Base-by-base conservation (phyloP, 2,329 filamentous ascomycete genomes). In the Mycosphaerella sp. region DNA sequence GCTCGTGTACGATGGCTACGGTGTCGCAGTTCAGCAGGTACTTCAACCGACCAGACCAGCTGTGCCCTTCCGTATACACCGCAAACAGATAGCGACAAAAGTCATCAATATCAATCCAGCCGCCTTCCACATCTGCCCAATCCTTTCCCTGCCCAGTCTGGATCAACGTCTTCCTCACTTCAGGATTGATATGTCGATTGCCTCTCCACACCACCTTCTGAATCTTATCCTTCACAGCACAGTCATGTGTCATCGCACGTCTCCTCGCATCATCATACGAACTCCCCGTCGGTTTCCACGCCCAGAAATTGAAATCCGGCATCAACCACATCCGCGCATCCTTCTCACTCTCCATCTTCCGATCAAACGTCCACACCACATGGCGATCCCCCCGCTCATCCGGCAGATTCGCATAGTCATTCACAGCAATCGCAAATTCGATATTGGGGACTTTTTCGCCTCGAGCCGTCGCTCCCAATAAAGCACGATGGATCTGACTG, bases 291-390 rank as follows among this genome's bases (percentile, higher is more conserved):
- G 13, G 49, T 17, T 34, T 30, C 47, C 52, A 44, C 10, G 71
- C 67, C 71, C 72, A 77, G 62, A 73, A 75, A 28, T 72, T 73
- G 54, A 73, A 75, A 27, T 72, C 73, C 51, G 75, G 75, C 66
- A 78, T 76, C 17, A 78, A 62, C 75, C 75, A 78, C 6, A 67
- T 59, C 12, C 61, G 59, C 21, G 74, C 69, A 9, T 68, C 62
- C 9, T 67, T 25, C 58, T 63, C 40, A 67, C 55, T 51, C 16
- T 47, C 35, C 13, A 55, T 17, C 25, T 45, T 49, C 4, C 59
- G 53, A 6, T 55, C 56, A 47, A 54, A 59, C 12, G 56, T 55
- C 52, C 53, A 61, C 37, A 56, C 58, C n/a, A 56, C 57, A 17
- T 58, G 56, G 3, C 53, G 57, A 14, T 50, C 49, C 25, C 41